phyloP scores from a whole-genome alignment of 148 eudicot genomes.

The Polygonum aviculare region DNA sequence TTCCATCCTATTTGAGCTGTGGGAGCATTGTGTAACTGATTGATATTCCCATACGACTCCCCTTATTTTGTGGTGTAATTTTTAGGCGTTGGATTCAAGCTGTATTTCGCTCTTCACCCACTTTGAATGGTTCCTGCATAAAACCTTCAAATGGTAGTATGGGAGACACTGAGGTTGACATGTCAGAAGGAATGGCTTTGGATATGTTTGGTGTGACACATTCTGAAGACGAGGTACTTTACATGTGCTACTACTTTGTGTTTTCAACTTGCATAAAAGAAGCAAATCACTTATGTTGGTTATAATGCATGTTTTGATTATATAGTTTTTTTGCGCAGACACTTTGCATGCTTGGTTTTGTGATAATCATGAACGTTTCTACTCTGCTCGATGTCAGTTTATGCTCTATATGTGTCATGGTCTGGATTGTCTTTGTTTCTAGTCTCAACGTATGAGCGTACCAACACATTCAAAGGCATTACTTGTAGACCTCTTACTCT shows the following conservation, averaged over 20 bases:
- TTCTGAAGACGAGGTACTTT: conserved; percentile 39
- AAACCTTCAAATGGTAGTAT: conserved; percentile 15
- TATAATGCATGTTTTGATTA: neutral
- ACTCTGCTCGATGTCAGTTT: neutral
- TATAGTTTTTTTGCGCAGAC: neutral
- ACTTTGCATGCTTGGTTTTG: neutral
- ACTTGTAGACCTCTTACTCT: neutral
- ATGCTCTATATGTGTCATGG: neutral
- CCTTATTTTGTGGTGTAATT: conserved; percentile 12
- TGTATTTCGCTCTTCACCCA: conserved; percentile 32
- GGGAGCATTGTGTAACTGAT: conserved; percentile 1
- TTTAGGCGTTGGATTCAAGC: conserved; percentile 98
- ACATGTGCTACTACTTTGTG: neutral
- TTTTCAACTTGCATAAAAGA: neutral
- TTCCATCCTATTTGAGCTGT: neutral
- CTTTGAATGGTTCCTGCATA: conserved; percentile 17
- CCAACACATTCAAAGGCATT: neutral
- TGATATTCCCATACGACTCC: neutral
- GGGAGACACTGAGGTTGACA: conserved; percentile 49
- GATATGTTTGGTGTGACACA: conserved; percentile 72
- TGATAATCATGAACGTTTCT: neutral
- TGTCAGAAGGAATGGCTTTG: conserved; percentile 71
- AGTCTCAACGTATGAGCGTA: neutral
- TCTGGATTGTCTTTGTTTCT: neutral
- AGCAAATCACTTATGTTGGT: neutral